phyloP scores from a whole-genome alignment of 768 basidiomycete species.

The Sarcodon aspratus region DNA sequence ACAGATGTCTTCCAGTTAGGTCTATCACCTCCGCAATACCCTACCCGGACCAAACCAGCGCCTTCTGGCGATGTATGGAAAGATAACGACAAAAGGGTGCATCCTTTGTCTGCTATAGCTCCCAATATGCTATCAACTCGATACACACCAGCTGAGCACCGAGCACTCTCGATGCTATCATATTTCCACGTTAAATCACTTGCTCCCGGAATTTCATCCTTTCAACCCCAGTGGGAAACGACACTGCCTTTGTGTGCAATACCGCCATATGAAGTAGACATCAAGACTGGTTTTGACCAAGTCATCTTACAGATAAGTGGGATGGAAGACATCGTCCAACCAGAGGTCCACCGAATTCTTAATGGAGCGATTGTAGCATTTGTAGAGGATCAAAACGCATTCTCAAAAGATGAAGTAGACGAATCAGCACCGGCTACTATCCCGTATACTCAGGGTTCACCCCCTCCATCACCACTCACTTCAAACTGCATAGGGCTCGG shows the following conservation, averaged over 20 bases:
- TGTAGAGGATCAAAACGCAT: constrained; percentile 30
- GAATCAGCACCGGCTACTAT: constrained; percentile 12
- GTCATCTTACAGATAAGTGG: constrained; percentile 66
- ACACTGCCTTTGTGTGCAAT: constrained; percentile 53
- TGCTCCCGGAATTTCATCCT: constrained; percentile 11
- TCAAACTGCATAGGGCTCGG: constrained; percentile 71
- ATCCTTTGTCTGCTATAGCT: constrained; percentile 33
- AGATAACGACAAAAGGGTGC: background rate
- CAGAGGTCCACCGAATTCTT: constrained; percentile 60
- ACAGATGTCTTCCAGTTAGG: constrained; percentile 40
- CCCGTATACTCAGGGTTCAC: constrained; percentile 47
- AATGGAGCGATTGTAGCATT: constrained; percentile 78
- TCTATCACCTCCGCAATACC: background rate
- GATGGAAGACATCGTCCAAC: constrained; percentile 63
- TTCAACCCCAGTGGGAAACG: constrained; percentile 48
- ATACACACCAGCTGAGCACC: constrained; percentile 57
- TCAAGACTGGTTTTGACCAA: constrained; percentile 40
- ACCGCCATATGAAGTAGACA: constrained; percentile 65
- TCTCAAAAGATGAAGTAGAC: constrained; percentile 1
- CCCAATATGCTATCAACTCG: constrained; percentile 30
- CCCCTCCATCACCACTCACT: constrained; percentile 41
- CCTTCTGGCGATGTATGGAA: background rate
- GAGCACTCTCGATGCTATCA: constrained; percentile 58
- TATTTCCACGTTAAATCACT: constrained; percentile 53
- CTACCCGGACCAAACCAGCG: too few relatives aligned